Evolutionary conservation across 805 yeast species (phyloP).

Genomic region (Candida peoriensis): DNA sequence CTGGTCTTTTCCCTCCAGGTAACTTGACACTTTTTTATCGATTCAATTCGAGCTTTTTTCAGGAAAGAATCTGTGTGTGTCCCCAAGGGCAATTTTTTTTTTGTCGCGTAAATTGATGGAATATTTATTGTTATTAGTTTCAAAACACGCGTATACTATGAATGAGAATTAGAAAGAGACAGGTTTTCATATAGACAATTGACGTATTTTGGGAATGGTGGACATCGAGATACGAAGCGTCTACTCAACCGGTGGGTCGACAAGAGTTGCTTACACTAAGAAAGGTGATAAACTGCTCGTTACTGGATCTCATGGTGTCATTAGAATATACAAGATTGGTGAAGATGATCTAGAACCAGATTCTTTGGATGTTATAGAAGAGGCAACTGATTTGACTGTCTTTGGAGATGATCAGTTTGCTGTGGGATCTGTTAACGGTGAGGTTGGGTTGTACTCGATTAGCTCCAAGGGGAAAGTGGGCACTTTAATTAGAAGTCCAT

Average conservation of each 20-base stretch:
- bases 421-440: conserved; percentile 20
- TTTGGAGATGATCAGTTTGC: conserved; percentile 16
- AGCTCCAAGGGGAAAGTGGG: conserved; percentile 5
- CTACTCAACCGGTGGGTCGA: conserved; percentile 21
- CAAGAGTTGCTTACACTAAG: conserved; percentile 15
- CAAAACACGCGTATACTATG: no score
- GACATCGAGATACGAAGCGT: conserved; percentile 15
- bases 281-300: conserved; percentile 18
- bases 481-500: conserved; percentile 19
- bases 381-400: conserved; percentile 14
- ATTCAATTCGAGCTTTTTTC: no score
- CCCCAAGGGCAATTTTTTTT: no score
- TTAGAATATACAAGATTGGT: conserved; percentile 15
- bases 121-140: no score
- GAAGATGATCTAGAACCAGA: conserved; percentile 23
- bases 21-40: no score
- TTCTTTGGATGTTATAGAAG: conserved; percentile 20
- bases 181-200: no score
- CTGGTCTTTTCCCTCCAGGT: no score
- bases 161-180: no score
- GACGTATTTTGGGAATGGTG: conserved; percentile 9
- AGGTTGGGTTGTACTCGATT: conserved; percentile 21
- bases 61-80: no score
- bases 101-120: no score
- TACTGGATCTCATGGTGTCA: conserved; percentile 21